Percentiles rank a stretch among this genome's conserved stretches.
Conservation (phyloP, 2,329 filamentous ascomycete species). For the Coniochaeta hoffmannii region DNA sequence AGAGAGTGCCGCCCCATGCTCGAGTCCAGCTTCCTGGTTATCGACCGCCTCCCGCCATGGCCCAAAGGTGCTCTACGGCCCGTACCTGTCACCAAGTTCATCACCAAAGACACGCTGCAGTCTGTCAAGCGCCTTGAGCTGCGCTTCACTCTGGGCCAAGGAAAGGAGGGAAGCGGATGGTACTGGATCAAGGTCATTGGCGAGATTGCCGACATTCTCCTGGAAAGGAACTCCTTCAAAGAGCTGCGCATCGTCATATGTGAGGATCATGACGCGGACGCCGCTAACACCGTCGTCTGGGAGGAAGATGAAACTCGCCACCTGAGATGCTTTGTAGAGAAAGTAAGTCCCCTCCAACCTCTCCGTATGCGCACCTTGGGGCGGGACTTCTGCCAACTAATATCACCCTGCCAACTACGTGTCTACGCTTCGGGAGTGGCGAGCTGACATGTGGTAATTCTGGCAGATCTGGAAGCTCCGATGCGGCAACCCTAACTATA, state of each 20-base stretch:
- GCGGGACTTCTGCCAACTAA: no score
- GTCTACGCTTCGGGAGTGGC: no score
- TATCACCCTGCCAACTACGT: no score
- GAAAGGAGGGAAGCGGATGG: background rate
- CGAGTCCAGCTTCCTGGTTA: slow-evolving; percentile 16
- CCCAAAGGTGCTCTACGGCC: slow-evolving; percentile 16
- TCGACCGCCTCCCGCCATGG: slow-evolving; percentile 29
- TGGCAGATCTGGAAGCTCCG: no score
- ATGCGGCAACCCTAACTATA: no score
- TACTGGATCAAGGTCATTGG: background rate
- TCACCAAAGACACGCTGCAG: slow-evolving; percentile 23
- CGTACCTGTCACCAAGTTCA: slow-evolving; percentile 19
- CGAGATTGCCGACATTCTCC: background rate
- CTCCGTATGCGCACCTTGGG: no score
- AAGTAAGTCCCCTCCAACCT: no score
- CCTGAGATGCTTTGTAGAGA: no score
- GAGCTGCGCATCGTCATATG: background rate
- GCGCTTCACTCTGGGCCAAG: slow-evolving; percentile 19
- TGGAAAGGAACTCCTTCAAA: background rate
- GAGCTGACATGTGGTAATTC: no score
- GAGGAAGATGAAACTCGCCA: no score
- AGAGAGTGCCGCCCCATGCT: slow-evolving; percentile 22
- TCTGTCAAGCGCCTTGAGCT: slow-evolving; percentile 22
- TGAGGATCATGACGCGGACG: background rate
- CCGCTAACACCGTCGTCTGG: no score